Evolutionary conservation across 2,329 filamentous ascomycete genomes (phyloP).

Genomic region (Penicillium digitatum): DNA sequence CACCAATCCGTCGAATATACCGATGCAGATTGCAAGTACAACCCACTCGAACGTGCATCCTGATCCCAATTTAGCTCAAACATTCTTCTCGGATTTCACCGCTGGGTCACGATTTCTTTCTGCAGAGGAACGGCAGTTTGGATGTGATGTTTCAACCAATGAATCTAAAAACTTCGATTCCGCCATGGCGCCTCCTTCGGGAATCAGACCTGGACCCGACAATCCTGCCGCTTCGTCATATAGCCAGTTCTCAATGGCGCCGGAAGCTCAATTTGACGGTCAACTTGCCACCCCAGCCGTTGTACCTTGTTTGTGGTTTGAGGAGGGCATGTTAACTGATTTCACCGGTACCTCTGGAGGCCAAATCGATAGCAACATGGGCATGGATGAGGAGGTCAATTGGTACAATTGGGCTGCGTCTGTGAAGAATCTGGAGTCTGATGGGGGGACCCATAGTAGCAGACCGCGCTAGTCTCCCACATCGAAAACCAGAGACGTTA

Average conservation of each 20-base stretch:
- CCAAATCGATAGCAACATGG: slow-evolving; percentile 17
- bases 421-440: slow-evolving; percentile 26
- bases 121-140: not conserved
- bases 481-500: not conserved
- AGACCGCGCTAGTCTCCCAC: not conserved
- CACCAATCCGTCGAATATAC: not conserved
- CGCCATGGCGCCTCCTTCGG: not conserved
- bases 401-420: slow-evolving; percentile 42
- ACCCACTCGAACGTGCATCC: not conserved
- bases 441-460: not conserved
- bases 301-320: slow-evolving; percentile 16
- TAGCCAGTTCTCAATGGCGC: not conserved
- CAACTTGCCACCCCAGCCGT: not conserved
- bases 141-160: not conserved
- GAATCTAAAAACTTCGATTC: not conserved
- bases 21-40: not conserved
- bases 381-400: slow-evolving; percentile 33
- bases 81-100: not conserved
- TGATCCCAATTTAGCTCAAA: not conserved
- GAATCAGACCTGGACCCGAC: not conserved
- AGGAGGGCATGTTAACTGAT: slow-evolving; percentile 12
- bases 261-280: not conserved
- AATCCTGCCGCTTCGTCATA: not conserved
- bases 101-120: not conserved
- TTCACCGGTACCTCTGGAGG: not conserved